Evolutionary conservation across 805 yeast genomes (phyloP).

Genomic region (Lachancea fermentati): DNA sequence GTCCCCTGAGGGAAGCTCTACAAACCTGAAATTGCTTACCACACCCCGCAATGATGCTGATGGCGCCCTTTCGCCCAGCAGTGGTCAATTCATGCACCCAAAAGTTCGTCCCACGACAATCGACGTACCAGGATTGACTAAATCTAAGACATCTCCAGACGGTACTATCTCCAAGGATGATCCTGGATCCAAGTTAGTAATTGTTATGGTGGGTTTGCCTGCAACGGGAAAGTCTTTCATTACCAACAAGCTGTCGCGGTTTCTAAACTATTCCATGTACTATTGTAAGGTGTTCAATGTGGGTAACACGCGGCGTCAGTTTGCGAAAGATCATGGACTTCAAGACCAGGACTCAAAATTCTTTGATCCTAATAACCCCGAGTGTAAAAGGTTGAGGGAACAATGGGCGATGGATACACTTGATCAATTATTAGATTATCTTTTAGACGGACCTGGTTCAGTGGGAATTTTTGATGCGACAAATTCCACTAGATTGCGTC

Average conservation of each 20-base stretch:
- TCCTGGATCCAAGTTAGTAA: conserved; percentile 77
- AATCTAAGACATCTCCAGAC: conserved; percentile 73
- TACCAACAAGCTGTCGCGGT: conserved; percentile 84
- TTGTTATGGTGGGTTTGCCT: conserved; percentile 91
- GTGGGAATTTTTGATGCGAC: conserved; percentile 92
- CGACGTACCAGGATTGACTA: conserved; percentile 89
- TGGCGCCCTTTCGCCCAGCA: conserved; percentile 9
- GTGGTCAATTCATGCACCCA: conserved; percentile 26
- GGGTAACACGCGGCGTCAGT: conserved; percentile 86
- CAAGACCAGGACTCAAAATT: conserved; percentile 73
- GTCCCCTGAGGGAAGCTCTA: conserved; percentile 14
- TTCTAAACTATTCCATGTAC: conserved; percentile 90
- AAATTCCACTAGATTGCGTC: conserved; percentile 62
- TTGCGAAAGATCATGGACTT: conserved; percentile 35
- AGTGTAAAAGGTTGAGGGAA: conserved; percentile 65
- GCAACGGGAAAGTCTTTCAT: conserved; percentile 92
- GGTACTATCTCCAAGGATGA: conserved; percentile 59
- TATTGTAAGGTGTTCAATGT: conserved; percentile 89
- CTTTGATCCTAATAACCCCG: conserved; percentile 72
- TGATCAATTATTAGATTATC: conserved; percentile 74
- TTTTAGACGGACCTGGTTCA: conserved; percentile 74
- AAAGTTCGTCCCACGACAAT: conserved; percentile 70
- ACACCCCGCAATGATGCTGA: not conserved
- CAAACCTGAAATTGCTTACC: conserved; percentile 1
- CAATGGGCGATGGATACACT: conserved; percentile 96